These are phyloP conservation scores for Xylariaceae sp. DNA, from an alignment of 2,329 filamentous ascomycete genomes.

Conservation along the genomic window DNA sequence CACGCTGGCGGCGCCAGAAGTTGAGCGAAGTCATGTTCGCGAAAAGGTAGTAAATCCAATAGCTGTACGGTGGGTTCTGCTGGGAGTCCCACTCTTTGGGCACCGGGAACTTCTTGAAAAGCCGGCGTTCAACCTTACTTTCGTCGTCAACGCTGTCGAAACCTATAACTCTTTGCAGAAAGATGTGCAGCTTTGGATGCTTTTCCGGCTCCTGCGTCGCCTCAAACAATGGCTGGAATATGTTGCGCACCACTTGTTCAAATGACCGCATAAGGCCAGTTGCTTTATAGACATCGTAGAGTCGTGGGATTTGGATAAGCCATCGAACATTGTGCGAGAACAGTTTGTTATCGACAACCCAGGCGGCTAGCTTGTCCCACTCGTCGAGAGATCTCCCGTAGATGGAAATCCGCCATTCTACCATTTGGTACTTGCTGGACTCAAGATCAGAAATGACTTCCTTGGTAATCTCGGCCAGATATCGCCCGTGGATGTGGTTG, in stretches of 20 bases:
- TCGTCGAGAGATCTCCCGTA: conserved; percentile 89
- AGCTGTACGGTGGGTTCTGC: conserved; percentile 96
- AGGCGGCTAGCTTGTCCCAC: conserved; percentile 95
- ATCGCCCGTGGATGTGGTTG: conserved; percentile 93
- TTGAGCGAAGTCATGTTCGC: conserved; percentile 92
- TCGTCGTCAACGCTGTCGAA: conserved; percentile 98
- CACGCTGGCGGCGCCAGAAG: conserved; percentile 79
- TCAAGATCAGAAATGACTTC: conserved; percentile 96
- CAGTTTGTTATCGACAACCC: conserved; percentile 97
- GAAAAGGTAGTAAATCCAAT: conserved; percentile 98
- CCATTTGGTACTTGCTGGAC: conserved; percentile 99
- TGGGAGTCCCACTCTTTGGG: conserved; percentile 84
- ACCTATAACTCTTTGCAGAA: conserved; percentile 89
- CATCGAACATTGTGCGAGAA: conserved; percentile 97
- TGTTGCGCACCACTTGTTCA: conserved; percentile 82
- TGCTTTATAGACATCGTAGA: conserved; percentile 94
- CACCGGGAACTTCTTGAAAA: conserved; percentile 94
- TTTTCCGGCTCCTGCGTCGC: conserved; percentile 80
- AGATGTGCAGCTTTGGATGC: conserved; percentile 90
- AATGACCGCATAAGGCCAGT: conserved; percentile 82
- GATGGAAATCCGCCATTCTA: conserved; percentile 97
- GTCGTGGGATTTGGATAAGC: conserved; percentile 89
- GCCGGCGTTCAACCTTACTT: conserved; percentile 87
- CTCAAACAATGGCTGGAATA: conserved; percentile 92
- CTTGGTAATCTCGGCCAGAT: conserved; percentile 94